phyloP scores from a whole-genome alignment of 257 asterid species.

The Lithospermum erythrorhizon region DNA sequence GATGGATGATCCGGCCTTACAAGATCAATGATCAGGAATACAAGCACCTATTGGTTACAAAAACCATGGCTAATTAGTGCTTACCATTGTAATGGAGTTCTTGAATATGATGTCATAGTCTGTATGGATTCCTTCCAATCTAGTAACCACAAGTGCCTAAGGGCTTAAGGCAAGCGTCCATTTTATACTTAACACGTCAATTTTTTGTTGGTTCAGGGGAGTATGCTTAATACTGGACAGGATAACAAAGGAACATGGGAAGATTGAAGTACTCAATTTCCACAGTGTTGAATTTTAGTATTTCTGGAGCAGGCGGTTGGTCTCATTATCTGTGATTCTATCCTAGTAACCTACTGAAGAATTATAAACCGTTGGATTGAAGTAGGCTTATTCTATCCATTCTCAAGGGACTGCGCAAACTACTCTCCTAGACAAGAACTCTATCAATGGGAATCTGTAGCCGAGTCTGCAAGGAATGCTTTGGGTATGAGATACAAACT shows the following conservation, averaged over 20 bases:
- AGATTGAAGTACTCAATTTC: conserved; percentile 69
- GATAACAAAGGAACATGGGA: conserved; percentile 94
- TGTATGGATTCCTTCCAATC: conserved; percentile 77
- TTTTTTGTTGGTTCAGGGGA: conserved; percentile 80
- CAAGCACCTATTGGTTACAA: conserved; percentile 63
- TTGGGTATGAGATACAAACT: conserved; percentile 83
- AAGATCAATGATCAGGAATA: conserved; percentile 79
- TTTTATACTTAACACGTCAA: conserved; percentile 66
- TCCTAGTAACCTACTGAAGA: conserved; percentile 80
- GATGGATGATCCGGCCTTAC: conserved; percentile 93
- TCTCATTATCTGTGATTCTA: conserved; percentile 87
- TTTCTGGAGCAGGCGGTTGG: conserved; percentile 98
- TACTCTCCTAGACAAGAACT: conserved; percentile 95
- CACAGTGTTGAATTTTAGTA: conserved; percentile 69
- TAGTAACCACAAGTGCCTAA: conserved; percentile 81
- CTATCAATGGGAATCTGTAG: conserved; percentile 91
- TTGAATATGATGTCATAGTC: conserved; percentile 84
- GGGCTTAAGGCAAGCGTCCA: conserved; percentile 74
- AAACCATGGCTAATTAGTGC: conserved; percentile 90
- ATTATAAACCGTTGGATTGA: conserved; percentile 98
- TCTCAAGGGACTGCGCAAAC: conserved; percentile 88
- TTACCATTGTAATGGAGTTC: conserved; percentile 61
- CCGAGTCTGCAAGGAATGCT: conserved; percentile 82
- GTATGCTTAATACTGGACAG: conserved; percentile 91
- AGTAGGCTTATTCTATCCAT: conserved; percentile 86